Evolutionary conservation across 73 alveolate species (phyloP).

Genomic region (Paramecium sexaurelia): DNA sequence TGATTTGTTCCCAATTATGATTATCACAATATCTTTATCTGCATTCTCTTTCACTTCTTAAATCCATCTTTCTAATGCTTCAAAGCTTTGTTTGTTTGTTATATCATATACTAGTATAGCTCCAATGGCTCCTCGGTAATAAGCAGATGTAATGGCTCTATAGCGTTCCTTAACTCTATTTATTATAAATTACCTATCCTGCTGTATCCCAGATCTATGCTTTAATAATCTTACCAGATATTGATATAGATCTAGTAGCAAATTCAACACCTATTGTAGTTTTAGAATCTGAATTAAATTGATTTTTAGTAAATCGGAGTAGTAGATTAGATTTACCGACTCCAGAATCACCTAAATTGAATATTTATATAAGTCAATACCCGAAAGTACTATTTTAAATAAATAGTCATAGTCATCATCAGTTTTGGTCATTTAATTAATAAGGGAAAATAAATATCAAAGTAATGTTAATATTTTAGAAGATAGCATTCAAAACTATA

Average conservation of each 20-base stretch:
- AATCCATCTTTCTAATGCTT: conserved; percentile 78
- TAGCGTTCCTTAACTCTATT: conserved; percentile 66
- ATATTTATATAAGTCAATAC: neutral
- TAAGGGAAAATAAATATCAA: neutral
- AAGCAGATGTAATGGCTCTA: conserved; percentile 79
- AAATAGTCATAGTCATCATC: conserved; percentile 74
- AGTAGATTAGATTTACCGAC: conserved; percentile 90
- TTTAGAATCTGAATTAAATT: conserved; percentile 73
- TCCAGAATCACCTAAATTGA: conserved; percentile 80
- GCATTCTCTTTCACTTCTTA: conserved; percentile 85
- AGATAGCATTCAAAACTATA: neutral
- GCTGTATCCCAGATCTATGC: conserved; percentile 90
- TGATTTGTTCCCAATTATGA: conserved; percentile 85
- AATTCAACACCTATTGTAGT: conserved; percentile 87
- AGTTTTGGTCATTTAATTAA: conserved; percentile 5
- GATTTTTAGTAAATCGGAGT: conserved; percentile 74
- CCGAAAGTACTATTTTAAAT: conserved; percentile 69
- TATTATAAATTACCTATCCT: conserved; percentile 59
- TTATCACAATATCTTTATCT: conserved; percentile 76
- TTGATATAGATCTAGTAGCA: conserved; percentile 70
- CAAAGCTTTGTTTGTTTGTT: conserved; percentile 74
- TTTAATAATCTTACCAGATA: conserved; percentile 62
- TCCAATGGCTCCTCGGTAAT: conserved; percentile 82
- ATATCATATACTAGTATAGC: conserved; percentile 88
- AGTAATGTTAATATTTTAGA: neutral